Evolutionary conservation across 169 alveolate species (phyloP).

Genomic region (Eimeria nieschulzi): DNA sequence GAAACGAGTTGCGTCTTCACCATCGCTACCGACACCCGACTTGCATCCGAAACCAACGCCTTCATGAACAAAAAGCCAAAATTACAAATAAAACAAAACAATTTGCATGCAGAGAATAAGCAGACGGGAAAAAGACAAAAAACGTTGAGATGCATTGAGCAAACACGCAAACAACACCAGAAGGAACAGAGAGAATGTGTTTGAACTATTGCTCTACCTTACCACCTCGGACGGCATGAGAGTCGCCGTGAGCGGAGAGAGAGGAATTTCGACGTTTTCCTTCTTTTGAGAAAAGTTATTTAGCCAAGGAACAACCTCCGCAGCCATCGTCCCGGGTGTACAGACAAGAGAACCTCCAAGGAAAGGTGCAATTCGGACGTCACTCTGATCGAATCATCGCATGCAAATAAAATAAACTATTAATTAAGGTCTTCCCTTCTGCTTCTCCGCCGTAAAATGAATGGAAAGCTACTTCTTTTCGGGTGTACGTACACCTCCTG

Average conservation of each 20-base stretch:
- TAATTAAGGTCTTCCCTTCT: too few species aligned
- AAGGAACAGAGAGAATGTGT: too few species aligned
- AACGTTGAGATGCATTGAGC: too few species aligned
- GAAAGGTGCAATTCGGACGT: not conserved
- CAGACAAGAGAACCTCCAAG: not conserved
- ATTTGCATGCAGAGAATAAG: too few species aligned
- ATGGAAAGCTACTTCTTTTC: too few species aligned
- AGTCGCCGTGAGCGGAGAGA: not conserved
- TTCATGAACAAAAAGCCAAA: slow-evolving; percentile 1
- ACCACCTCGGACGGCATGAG: slow-evolving; percentile 5
- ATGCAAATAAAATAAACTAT: not conserved
- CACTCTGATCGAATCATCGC: not conserved
- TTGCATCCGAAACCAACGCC: slow-evolving; percentile 72
- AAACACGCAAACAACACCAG: too few species aligned
- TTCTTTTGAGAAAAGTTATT: not conserved
- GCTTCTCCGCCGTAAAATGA: too few species aligned
- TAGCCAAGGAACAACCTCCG: not conserved
- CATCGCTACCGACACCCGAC: slow-evolving; percentile 78
- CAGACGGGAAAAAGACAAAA: not conserved
- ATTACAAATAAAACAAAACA: too few species aligned
- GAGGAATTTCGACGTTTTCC: not conserved
- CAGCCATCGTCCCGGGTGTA: not conserved
- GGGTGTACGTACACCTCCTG: too few species aligned
- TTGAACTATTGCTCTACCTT: not conserved
- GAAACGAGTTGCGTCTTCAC: slow-evolving; percentile 73